A percentile compares a stretch with the other conserved stretches of the same genome.
These are phyloP conservation scores for Botrytis deweyae DNA, from an alignment of 2,329 filamentous ascomycete species.

Conservation along the genomic window DNA sequence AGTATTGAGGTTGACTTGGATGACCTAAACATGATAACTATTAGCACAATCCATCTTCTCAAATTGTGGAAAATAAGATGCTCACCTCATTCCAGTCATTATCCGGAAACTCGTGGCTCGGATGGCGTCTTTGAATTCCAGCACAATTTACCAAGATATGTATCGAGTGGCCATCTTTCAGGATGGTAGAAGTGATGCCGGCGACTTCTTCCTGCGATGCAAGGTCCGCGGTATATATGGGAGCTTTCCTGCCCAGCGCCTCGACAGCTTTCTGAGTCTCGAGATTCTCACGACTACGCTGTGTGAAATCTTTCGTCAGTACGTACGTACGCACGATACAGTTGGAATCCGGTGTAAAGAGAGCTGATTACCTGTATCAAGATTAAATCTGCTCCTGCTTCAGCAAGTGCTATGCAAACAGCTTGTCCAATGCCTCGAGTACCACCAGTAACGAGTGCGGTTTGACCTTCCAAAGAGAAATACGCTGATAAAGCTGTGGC, in stretches of 20 bases:
- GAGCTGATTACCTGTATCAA: constrained; percentile 41
- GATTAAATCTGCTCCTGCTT: constrained; percentile 44
- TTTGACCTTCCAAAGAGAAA: constrained; percentile 42
- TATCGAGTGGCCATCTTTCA: constrained; percentile 49
- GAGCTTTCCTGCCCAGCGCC: constrained; percentile 63
- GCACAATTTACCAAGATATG: constrained; percentile 50
- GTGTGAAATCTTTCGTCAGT: background rate
- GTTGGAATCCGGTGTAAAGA: background rate
- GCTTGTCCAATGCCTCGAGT: constrained; percentile 44
- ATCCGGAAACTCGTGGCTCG: constrained; percentile 43
- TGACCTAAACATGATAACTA: constrained; percentile 45
- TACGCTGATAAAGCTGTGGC: constrained; percentile 30
- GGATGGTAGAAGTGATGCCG: constrained; percentile 58
- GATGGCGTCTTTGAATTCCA: constrained; percentile 41
- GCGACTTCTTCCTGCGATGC: constrained; percentile 58
- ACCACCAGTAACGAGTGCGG: constrained; percentile 42
- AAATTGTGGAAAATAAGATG: constrained; percentile 63
- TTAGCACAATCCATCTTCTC: constrained; percentile 43
- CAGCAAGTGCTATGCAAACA: constrained; percentile 42
- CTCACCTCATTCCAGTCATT: constrained; percentile 44
- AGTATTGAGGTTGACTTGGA: constrained; percentile 82
- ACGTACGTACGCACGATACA: background rate
- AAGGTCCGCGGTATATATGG: constrained; percentile 70
- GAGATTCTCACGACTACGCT: constrained; percentile 36
- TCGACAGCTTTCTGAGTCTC: constrained; percentile 62